phyloP scores from a whole-genome alignment of 495 filamentous ascomycete species.

The Annulohypoxylon bovei region DNA sequence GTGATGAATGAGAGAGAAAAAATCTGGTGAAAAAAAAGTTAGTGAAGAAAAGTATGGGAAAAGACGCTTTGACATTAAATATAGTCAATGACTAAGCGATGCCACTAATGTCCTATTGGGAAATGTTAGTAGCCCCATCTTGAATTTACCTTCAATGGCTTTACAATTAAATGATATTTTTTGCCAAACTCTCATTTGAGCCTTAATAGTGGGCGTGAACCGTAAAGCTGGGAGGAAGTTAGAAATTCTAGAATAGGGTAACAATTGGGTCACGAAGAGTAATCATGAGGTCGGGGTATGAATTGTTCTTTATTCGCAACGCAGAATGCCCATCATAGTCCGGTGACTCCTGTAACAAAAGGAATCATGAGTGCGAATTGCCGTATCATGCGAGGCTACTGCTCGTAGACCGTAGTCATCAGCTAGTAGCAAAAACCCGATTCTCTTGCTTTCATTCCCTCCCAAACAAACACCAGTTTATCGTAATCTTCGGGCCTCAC shows the following conservation, averaged over 20 bases:
- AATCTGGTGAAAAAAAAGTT: slow-evolving; percentile 12
- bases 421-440: slow-evolving; percentile 29
- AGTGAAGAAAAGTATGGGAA: not conserved
- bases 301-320: slow-evolving; percentile 43
- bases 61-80: slow-evolving; percentile 6
- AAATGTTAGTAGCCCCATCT: slow-evolving; percentile 2
- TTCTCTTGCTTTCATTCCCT: slow-evolving; percentile 19
- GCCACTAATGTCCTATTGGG: not conserved
- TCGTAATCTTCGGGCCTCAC: slow-evolving; percentile 86
- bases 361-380: slow-evolving; percentile 35
- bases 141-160: not conserved
- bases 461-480: slow-evolving; percentile 54
- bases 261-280: slow-evolving; percentile 7
- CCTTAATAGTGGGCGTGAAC: not conserved
- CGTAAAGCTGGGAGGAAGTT: not conserved
- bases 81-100: slow-evolving; percentile 26
- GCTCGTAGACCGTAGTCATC: slow-evolving; percentile 18
- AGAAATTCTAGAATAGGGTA: not conserved
- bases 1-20: not conserved
- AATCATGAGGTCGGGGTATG: slow-evolving; percentile 39
- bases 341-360: slow-evolving; percentile 43
- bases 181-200: not conserved
- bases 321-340: slow-evolving; percentile 40
- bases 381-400: slow-evolving; percentile 29
- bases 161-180: not conserved